Evolutionary conservation across 1,284 basidiomycete species (phyloP).

Genomic region (Lignosus rhinocerotis): DNA sequence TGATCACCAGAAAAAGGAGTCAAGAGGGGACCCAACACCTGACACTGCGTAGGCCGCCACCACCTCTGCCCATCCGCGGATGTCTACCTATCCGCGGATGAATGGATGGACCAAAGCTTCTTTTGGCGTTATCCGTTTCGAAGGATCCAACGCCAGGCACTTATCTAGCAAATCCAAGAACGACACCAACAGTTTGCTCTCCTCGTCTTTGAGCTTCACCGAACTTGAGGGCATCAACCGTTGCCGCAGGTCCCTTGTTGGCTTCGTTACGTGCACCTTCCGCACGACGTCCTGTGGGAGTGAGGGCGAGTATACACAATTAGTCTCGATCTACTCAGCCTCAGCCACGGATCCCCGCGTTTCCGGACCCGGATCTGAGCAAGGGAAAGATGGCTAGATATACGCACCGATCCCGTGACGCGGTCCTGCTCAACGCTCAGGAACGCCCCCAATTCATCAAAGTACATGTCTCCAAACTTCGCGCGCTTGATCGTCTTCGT

Average conservation of each 20-base stretch:
- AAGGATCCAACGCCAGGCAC: constrained; percentile 89
- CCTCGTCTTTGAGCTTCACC: constrained; percentile 84
- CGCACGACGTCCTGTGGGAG: constrained; percentile 72
- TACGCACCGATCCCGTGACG: constrained; percentile 77
- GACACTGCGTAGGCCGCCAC: neutral
- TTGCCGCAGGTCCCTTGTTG: constrained; percentile 77
- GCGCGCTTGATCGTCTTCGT: constrained; percentile 94
- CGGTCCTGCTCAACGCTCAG: constrained; percentile 81
- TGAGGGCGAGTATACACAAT: constrained; percentile 17
- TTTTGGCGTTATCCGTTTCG: constrained; percentile 81
- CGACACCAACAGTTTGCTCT: constrained; percentile 77
- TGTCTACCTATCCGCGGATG: constrained; percentile 55
- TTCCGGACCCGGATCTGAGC: neutral
- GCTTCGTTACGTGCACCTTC: constrained; percentile 84
- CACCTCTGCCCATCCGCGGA: no score
- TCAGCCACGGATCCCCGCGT: no score
- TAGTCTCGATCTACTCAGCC: neutral
- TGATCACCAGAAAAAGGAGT: no score
- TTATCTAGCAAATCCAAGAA: constrained; percentile 94
- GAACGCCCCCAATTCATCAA: constrained; percentile 89
- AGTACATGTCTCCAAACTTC: constrained; percentile 89
- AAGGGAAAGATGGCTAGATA: neutral
- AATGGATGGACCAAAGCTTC: constrained; percentile 91
- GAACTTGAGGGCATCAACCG: constrained; percentile 81
- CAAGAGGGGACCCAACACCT: neutral